A percentile compares a stretch with the other conserved stretches of the same genome.
Conservation (phyloP, 352 stramenopile genomes). For the Pythium brassicae region DNA sequence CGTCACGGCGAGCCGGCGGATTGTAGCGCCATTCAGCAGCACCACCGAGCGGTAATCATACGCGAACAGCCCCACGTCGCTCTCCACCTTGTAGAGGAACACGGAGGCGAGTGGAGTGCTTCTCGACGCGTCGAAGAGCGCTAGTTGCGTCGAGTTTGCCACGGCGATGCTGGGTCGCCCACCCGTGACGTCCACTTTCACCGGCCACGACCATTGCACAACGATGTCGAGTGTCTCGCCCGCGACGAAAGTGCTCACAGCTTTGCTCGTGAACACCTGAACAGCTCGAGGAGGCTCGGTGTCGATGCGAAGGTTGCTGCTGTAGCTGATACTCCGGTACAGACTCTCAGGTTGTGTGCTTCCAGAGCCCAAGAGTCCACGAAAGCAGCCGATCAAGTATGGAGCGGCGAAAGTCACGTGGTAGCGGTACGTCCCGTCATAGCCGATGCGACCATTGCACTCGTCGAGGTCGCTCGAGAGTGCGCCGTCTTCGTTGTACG, state of each 20-base stretch:
- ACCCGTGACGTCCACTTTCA: constrained; percentile 27
- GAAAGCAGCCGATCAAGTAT: constrained; percentile 70
- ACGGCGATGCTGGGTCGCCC: constrained; percentile 35
- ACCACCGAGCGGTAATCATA: constrained; percentile 37
- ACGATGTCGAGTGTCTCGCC: constrained; percentile 65
- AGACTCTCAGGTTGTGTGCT: constrained; percentile 12
- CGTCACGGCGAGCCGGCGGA: constrained; percentile 28
- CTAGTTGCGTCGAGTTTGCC: constrained; percentile 28
- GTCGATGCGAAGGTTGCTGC: constrained; percentile 41
- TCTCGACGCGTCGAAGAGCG: constrained; percentile 31
- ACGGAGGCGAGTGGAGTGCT: constrained; percentile 36
- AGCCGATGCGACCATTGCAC: constrained; percentile 59
- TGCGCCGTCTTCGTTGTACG: constrained; percentile 39
- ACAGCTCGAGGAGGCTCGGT: constrained; percentile 34
- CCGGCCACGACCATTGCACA: constrained; percentile 47
- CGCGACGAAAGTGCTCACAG: constrained; percentile 40
- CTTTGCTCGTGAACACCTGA: constrained; percentile 64
- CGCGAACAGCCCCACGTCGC: constrained; percentile 28
- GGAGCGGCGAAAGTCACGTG: constrained; percentile 43
- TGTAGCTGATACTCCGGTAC: constrained; percentile 57
- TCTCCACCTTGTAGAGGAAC: constrained; percentile 45
- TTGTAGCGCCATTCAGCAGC: constrained; percentile 46
- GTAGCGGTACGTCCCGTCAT: constrained; percentile 69
- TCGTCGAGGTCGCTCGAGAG: constrained; percentile 50
- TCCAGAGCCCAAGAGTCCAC: constrained; percentile 16